A percentile compares a stretch with the other conserved stretches of the same genome.
phyloP scores from a whole-genome alignment of 192 early-diverging fungal genomes.

The Backusella westeae region DNA sequence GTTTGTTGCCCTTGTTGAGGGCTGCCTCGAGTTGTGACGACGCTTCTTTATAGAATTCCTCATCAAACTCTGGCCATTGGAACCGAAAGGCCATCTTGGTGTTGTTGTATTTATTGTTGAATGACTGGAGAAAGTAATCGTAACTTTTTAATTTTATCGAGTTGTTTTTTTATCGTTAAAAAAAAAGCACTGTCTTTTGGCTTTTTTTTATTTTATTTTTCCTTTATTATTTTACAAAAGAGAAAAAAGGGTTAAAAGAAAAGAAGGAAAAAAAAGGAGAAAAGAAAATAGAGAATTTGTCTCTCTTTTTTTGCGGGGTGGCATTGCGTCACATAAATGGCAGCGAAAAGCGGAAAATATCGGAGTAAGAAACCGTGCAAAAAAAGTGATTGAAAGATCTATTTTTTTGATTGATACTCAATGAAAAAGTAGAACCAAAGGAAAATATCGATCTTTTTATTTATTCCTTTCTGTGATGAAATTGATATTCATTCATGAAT shows the following conservation, averaged over 20 bases:
- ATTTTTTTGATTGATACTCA: background rate
- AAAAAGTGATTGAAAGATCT: background rate
- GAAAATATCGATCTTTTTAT: background rate
- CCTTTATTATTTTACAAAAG: background rate
- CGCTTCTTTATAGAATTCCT: slow-evolving; percentile 82
- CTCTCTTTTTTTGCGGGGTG: background rate
- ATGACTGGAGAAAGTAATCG: slow-evolving; percentile 6
- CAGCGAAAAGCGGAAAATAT: background rate
- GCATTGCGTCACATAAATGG: background rate
- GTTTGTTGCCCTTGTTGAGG: slow-evolving; percentile 92
- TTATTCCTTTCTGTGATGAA: background rate
- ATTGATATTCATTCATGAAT: background rate
- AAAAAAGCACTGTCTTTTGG: background rate
- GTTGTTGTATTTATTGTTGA: slow-evolving; percentile 49
- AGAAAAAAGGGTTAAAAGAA: background rate
- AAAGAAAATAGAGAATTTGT: background rate
- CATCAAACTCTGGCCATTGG: slow-evolving; percentile 89
- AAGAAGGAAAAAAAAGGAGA: background rate
- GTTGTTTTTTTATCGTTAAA: background rate
- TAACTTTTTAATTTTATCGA: background rate
- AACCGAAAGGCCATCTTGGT: slow-evolving; percentile 87
- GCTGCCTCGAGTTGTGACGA: slow-evolving; percentile 81
- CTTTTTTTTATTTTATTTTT: background rate
- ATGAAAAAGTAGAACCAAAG: background rate
- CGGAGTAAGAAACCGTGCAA: background rate